Evolutionary conservation across 2,329 filamentous ascomycete species (phyloP), one percentile per base, ranked within the genome.

Genomic region (Talaromyces marneffei): DNA sequence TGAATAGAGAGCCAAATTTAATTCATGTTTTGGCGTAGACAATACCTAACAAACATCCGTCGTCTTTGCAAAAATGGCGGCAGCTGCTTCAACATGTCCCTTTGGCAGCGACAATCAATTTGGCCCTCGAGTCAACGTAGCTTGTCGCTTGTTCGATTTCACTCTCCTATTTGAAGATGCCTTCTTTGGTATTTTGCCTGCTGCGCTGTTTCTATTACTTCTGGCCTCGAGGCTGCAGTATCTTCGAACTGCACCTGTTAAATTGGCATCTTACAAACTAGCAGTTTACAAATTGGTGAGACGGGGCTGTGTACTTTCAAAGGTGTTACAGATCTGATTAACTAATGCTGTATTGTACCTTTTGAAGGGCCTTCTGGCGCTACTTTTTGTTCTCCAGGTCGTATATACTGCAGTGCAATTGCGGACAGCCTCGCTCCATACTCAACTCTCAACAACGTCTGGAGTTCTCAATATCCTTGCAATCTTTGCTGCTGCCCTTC

Each of bases 151-250:
- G 16, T 78, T 79, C 62, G 77, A 79, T 60, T 79, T 79, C 63
- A 77, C 77, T 31, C 68, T 79, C 48, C 69, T 79, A 12, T 79
- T 79, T 61, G 76, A 79, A 62, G 76, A 79, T 60, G 70, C 70
- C 4, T 73, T 79, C 39, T 68, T 79, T 48, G 67, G 67, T 10
- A 68, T 76, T 20, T 62, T 75, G 9, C 76, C 76, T 20, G 65
- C 75, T 46, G 62, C 67, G 2, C 62, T 78, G 48, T 70, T 76
- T 35, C 64, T 77, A 52, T 56, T 75, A 12, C 3, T 60, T 31
- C 12, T 54, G 35, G 33, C 16, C 14, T 25, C 35, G 44, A 31
- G 57, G 2, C 57, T 59, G 18, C 57, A 29, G 52, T 35, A 27
- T 14, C 57, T 60, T 8, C 46, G 46, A 2, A 33, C 9, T 44